These are phyloP conservation scores for Lanmaoa pseudosensibilis DNA, from an alignment of 768 basidiomycete species.

Conservation along the genomic window DNA sequence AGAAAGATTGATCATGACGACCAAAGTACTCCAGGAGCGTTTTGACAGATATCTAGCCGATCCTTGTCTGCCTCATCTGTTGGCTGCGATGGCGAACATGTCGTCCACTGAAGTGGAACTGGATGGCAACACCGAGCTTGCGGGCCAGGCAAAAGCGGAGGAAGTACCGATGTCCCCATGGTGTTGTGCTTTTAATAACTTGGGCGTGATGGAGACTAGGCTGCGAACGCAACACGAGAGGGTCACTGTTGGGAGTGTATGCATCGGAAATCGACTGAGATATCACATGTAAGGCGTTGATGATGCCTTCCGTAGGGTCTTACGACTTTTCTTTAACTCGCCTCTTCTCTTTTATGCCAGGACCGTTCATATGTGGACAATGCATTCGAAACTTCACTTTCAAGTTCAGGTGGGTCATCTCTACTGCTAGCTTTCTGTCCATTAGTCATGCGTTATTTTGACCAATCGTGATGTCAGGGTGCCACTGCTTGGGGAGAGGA, in stretches of 20 bases:
- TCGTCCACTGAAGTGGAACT: not conserved
- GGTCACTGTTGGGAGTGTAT: constrained; percentile 1
- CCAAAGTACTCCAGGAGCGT: constrained; percentile 11
- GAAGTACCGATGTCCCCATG: not conserved
- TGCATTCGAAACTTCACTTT: constrained; percentile 16
- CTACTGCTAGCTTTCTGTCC: not conserved
- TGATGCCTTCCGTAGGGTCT: not conserved
- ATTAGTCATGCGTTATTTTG: not conserved
- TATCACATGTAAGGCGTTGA: constrained; percentile 6
- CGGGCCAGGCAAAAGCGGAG: not conserved
- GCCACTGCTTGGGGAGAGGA: constrained; percentile 24
- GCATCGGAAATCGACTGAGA: constrained; percentile 12
- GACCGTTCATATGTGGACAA: constrained; percentile 19
- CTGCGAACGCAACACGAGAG: constrained; percentile 4
- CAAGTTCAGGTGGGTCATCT: constrained; percentile 11
- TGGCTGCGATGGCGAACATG: not conserved
- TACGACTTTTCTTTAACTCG: not conserved
- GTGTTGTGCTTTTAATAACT: constrained; percentile 13
- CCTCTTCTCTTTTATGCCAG: not conserved
- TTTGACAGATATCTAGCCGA: constrained; percentile 11
- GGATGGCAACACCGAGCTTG: not conserved
- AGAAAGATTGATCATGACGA: constrained; percentile 12
- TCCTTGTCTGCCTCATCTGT: constrained; percentile 17
- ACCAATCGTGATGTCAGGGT: constrained; percentile 5
- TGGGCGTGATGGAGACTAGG: constrained; percentile 14